Conservation (phyloP, 2,329 filamentous ascomycete genomes). For the Emericellopsis atlantica region DNA sequence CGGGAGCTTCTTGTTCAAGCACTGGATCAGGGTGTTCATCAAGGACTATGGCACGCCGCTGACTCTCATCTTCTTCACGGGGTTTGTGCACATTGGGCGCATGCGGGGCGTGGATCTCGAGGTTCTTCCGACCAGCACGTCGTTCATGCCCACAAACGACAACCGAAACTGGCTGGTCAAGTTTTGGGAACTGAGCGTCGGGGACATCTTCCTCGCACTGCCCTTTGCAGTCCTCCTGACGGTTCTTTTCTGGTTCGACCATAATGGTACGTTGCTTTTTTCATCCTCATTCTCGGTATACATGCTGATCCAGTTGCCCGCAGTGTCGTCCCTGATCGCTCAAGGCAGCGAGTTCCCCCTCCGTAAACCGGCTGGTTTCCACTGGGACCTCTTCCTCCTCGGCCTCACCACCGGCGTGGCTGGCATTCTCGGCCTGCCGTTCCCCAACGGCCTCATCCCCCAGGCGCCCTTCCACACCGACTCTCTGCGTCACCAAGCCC, state of each 20-base stretch:
- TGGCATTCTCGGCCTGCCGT: slow-evolving; percentile 64
- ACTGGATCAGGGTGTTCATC: slow-evolving; percentile 67
- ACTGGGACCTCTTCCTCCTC: slow-evolving; percentile 76
- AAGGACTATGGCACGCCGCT: slow-evolving; percentile 83
- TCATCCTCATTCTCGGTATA: not conserved
- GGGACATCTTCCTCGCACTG: slow-evolving; percentile 71
- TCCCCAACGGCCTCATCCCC: slow-evolving; percentile 73
- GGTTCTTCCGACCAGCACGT: slow-evolving; percentile 59
- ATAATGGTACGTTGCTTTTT: slow-evolving; percentile 49
- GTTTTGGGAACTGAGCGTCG: slow-evolving; percentile 66
- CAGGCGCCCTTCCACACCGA: slow-evolving; percentile 76
- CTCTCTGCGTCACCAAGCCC: slow-evolving; percentile 58
- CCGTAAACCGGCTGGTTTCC: slow-evolving; percentile 69
- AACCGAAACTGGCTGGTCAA: slow-evolving; percentile 65
- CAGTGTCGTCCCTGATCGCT: slow-evolving; percentile 70
- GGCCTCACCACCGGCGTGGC: slow-evolving; percentile 66
- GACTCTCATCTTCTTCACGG: slow-evolving; percentile 77
- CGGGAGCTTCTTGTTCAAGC: slow-evolving; percentile 57
- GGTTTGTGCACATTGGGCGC: slow-evolving; percentile 75
- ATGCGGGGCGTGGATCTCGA: slow-evolving; percentile 62
- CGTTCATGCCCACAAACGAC: slow-evolving; percentile 59
- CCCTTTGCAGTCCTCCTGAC: slow-evolving; percentile 77
- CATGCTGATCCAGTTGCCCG: not conserved
- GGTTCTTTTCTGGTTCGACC: slow-evolving; percentile 80
- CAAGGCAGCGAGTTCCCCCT: slow-evolving; percentile 76